Percentiles rank a stretch among this genome's conserved stretches.
phyloP scores from a whole-genome alignment of 805 yeast genomes.

The Candida ortonii region DNA sequence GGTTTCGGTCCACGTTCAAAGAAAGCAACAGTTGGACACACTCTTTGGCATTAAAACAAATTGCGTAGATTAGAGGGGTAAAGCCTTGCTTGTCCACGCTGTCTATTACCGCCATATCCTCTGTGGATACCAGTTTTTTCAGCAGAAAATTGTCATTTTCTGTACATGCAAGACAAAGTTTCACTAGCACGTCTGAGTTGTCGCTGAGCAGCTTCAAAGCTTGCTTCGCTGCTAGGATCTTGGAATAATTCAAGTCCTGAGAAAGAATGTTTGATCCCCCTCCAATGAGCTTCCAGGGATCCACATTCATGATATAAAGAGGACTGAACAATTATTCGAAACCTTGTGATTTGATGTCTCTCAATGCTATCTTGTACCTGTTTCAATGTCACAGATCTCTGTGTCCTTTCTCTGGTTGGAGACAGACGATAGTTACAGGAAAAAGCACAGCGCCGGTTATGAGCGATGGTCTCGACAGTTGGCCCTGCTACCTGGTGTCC shows the following conservation, averaged over 20 bases:
- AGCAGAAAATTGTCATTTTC: slow-evolving; percentile 35
- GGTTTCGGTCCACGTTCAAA: slow-evolving; percentile 47
- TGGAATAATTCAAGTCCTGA: slow-evolving; percentile 31
- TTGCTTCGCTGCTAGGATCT: slow-evolving; percentile 36
- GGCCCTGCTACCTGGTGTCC: too few species aligned
- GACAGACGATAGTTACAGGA: too few species aligned
- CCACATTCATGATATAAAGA: slow-evolving; percentile 18
- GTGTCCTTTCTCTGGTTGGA: too few species aligned
- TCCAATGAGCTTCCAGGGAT: slow-evolving; percentile 34
- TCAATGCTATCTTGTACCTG: too few species aligned
- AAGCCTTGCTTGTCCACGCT: slow-evolving; percentile 40
- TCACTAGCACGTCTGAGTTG: slow-evolving; percentile 31
- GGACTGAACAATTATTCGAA: too few species aligned
- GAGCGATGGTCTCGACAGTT: too few species aligned
- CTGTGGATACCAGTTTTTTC: slow-evolving; percentile 27
- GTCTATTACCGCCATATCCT: slow-evolving; percentile 20
- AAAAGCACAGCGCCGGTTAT: too few species aligned
- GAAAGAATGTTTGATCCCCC: slow-evolving; percentile 18
- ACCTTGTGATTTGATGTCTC: too few species aligned
- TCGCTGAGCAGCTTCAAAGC: slow-evolving; percentile 31
- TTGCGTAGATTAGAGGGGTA: slow-evolving; percentile 50
- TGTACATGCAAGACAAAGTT: slow-evolving; percentile 38
- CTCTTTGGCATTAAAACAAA: slow-evolving; percentile 49
- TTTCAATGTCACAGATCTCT: too few species aligned
- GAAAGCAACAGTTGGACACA: slow-evolving; percentile 47